These are phyloP conservation scores for Phytophthora fragariaefolia DNA, from an alignment of 352 stramenopile genomes.

Conservation along the genomic window DNA sequence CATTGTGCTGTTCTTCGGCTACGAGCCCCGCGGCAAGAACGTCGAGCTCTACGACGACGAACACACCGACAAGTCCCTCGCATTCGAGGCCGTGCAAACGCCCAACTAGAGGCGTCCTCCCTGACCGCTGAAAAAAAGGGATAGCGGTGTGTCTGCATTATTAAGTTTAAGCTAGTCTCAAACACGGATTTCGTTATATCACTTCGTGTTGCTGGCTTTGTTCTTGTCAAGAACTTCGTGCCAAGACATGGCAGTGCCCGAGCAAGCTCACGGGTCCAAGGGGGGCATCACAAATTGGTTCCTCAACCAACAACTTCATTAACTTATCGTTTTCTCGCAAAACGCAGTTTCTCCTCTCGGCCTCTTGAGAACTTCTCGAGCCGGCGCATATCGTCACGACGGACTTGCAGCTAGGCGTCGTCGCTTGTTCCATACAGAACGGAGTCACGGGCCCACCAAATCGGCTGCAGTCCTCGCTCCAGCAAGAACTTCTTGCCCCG, in stretches of 20 bases:
- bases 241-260: too few relatives aligned
- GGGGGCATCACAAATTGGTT: too few relatives aligned
- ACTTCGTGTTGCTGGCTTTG: not conserved
- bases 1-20: conserved; percentile 67
- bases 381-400: too few relatives aligned
- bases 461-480: conserved; percentile 27
- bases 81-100: conserved; percentile 36
- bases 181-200: conserved; percentile 21
- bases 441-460: conserved; percentile 27
- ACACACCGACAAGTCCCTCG: conserved; percentile 20
- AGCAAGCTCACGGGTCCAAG: too few relatives aligned
- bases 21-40: conserved; percentile 73
- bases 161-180: conserved; percentile 21
- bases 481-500: conserved; percentile 34
- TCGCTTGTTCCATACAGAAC: not conserved
- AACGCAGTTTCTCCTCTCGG: not conserved
- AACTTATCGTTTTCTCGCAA: not conserved
- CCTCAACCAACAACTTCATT: not conserved
- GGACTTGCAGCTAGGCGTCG: not conserved
- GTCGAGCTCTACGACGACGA: conserved; percentile 55
- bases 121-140: conserved; percentile 12
- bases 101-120: conserved; percentile 24
- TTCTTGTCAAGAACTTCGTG: too few relatives aligned
- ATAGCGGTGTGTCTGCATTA: conserved; percentile 26
- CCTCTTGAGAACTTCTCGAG: too few relatives aligned